A percentile compares a stretch with the other conserved stretches of the same genome.
phyloP scores from a whole-genome alignment of 208 protist species.

The Crithidia fasciculata region DNA sequence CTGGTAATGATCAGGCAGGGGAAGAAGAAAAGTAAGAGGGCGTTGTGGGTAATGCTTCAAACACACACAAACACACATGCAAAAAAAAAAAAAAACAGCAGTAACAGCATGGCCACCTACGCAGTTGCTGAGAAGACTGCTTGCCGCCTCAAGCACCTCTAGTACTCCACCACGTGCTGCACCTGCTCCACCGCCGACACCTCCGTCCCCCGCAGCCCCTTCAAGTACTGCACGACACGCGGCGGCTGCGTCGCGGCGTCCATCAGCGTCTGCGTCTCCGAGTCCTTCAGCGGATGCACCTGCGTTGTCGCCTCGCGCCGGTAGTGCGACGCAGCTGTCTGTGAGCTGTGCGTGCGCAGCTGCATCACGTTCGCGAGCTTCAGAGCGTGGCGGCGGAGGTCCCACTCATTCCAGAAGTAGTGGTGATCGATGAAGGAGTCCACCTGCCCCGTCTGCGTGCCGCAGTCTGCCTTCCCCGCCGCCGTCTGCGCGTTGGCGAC shows the following conservation, averaged over 20 bases:
- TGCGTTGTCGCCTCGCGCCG: slow-evolving; percentile 85
- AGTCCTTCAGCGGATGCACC: slow-evolving; percentile 65
- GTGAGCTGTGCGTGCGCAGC: slow-evolving; percentile 87
- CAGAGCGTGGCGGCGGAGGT: slow-evolving; percentile 90
- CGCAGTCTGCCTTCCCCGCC: slow-evolving; percentile 29
- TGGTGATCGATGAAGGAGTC: slow-evolving; percentile 88
- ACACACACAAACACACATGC: too few relatives aligned
- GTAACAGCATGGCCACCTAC: too few relatives aligned
- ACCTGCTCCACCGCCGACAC: slow-evolving; percentile 85
- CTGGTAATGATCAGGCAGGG: too few relatives aligned
- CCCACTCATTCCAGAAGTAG: slow-evolving; percentile 95
- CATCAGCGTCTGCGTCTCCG: slow-evolving; percentile 81
- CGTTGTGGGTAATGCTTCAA: too few relatives aligned
- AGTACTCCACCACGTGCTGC: slow-evolving; percentile 78
- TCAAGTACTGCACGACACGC: slow-evolving; percentile 87
- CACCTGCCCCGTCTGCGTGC: slow-evolving; percentile 89
- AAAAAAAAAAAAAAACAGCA: too few relatives aligned
- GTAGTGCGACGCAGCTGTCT: slow-evolving; percentile 88
- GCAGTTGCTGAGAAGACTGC: too few relatives aligned
- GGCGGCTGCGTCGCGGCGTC: slow-evolving; percentile 84
- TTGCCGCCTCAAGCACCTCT: background rate
- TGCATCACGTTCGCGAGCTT: slow-evolving; percentile 89
- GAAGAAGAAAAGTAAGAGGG: too few relatives aligned
- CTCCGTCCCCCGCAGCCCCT: slow-evolving; percentile 85
- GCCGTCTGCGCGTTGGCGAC: background rate